Percentiles rank a stretch among this genome's conserved stretches.
phyloP scores from a whole-genome alignment of 2,329 filamentous ascomycete species.

The Fusarium zealandicum region DNA sequence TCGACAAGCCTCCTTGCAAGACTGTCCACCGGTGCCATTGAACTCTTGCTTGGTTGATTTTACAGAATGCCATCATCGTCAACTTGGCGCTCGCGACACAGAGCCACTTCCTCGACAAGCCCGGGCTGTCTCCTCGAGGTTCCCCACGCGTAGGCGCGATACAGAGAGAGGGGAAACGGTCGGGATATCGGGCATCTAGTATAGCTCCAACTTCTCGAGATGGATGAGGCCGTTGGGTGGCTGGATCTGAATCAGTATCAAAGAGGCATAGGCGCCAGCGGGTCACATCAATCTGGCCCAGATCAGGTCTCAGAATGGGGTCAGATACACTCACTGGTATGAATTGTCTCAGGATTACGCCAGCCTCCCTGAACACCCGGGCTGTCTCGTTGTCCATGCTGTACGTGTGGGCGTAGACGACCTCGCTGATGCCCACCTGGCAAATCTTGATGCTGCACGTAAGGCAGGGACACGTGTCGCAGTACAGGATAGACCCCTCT shows the following conservation, averaged over 20 bases:
- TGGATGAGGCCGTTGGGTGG: conserved; percentile 71
- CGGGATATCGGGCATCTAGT: conserved; percentile 35
- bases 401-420: conserved; percentile 92
- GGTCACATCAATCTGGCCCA: conserved; percentile 9
- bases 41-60: conserved; percentile 23
- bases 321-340: conserved; percentile 69
- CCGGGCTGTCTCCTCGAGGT: conserved; percentile 5
- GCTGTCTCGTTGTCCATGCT: conserved; percentile 91
- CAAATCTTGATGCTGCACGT: conserved; percentile 99
- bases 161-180: conserved; percentile 16
- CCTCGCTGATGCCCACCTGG: conserved; percentile 93
- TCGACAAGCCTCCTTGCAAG: neutral
- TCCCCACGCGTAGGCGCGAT: conserved; percentile 25
- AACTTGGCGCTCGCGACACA: conserved; percentile 9
- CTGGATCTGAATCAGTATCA: conserved; percentile 49
- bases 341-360: conserved; percentile 86
- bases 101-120: conserved; percentile 30
- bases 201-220: conserved; percentile 60
- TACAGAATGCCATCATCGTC: conserved; percentile 22
- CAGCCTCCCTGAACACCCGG: conserved; percentile 81
- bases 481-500: conserved; percentile 85
- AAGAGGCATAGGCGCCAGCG: neutral
- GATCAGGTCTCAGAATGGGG: conserved; percentile 14
- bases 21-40: neutral
- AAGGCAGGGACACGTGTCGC: conserved; percentile 94